A percentile compares a stretch with the other conserved stretches of the same genome.
phyloP scores from a whole-genome alignment of 2,329 filamentous ascomycete genomes.

The Massarina eburnea region DNA sequence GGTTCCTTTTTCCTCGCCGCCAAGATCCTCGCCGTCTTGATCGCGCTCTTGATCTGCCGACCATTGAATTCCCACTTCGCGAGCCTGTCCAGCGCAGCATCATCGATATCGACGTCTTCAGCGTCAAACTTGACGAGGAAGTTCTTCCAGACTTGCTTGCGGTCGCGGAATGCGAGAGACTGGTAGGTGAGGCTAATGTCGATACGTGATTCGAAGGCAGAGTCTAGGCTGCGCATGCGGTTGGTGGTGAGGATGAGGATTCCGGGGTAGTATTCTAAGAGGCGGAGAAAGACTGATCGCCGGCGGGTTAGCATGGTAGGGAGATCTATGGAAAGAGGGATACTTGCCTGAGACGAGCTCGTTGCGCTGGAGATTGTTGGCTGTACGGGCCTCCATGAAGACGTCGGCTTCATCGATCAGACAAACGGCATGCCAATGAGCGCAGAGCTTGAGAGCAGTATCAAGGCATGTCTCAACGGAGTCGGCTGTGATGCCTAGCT shows the following conservation, averaged over 20 bases:
- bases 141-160: slow-evolving; percentile 43
- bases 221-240: slow-evolving; percentile 39
- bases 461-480: slow-evolving; percentile 47
- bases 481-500: slow-evolving; percentile 48
- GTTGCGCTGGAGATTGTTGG: slow-evolving; percentile 16
- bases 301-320: slow-evolving; percentile 11
- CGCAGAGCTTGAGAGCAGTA: slow-evolving; percentile 47
- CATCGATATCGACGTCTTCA: slow-evolving; percentile 25
- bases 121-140: slow-evolving; percentile 4
- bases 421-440: slow-evolving; percentile 52
- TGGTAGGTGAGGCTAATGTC: slow-evolving; percentile 50
- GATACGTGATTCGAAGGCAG: slow-evolving; percentile 36
- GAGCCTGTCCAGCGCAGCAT: slow-evolving; percentile 14
- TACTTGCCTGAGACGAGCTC: slow-evolving; percentile 16
- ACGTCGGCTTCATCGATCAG: slow-evolving; percentile 53
- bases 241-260: slow-evolving; percentile 49
- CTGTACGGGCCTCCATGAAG: slow-evolving; percentile 14
- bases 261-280: slow-evolving; percentile 45
- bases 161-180: slow-evolving; percentile 47
- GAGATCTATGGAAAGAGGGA: not conserved
- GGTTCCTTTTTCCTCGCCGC: slow-evolving; percentile 12
- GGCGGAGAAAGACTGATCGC: slow-evolving; percentile 32
- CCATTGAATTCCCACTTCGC: slow-evolving; percentile 38
- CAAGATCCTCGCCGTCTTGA: slow-evolving; percentile 11
- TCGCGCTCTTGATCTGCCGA: slow-evolving; percentile 42